Evolutionary conservation across 2,329 filamentous ascomycete genomes (phyloP).

Genomic region (Fusarium albidum): DNA sequence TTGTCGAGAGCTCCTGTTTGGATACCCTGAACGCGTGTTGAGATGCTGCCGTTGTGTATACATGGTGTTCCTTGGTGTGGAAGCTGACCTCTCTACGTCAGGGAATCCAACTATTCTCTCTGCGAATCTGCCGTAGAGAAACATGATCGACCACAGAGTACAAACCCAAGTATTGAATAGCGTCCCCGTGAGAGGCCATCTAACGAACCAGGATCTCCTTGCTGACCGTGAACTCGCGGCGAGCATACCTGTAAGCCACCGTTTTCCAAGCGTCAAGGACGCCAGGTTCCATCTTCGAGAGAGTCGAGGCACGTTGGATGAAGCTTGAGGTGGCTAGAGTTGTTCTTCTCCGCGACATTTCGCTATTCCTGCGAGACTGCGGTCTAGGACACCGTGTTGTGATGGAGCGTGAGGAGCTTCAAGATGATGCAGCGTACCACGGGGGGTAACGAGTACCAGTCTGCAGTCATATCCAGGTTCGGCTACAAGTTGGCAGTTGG

Average conservation of each 20-base stretch:
- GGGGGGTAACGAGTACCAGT: constrained; percentile 6
- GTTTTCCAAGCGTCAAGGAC: constrained; percentile 1
- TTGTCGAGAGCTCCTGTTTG: too few species aligned
- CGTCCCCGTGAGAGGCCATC: constrained; percentile 26
- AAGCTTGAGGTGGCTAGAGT: constrained; percentile 6
- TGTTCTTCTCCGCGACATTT: constrained; percentile 4
- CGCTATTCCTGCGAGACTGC: constrained; percentile 18
- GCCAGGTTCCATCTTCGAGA: not conserved
- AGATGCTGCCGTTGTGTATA: too few species aligned
- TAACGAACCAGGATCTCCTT: not conserved
- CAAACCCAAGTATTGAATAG: constrained; percentile 16
- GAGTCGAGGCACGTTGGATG: constrained; percentile 1
- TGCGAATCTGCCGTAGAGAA: constrained; percentile 17
- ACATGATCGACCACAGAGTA: constrained; percentile 11
- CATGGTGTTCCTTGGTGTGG: too few species aligned
- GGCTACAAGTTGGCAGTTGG: too few species aligned
- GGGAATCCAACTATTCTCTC: constrained; percentile 19
- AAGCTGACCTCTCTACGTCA: too few species aligned
- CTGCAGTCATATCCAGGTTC: too few species aligned
- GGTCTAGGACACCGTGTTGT: not conserved
- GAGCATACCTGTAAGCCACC: not conserved
- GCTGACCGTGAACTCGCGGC: not conserved
- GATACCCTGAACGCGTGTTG: too few species aligned
- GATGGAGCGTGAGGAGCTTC: not conserved
- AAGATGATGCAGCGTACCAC: constrained; percentile 19